These are phyloP conservation scores for Neurospora terricola DNA, from an alignment of 495 filamentous ascomycete species.

Conservation along the genomic window DNA sequence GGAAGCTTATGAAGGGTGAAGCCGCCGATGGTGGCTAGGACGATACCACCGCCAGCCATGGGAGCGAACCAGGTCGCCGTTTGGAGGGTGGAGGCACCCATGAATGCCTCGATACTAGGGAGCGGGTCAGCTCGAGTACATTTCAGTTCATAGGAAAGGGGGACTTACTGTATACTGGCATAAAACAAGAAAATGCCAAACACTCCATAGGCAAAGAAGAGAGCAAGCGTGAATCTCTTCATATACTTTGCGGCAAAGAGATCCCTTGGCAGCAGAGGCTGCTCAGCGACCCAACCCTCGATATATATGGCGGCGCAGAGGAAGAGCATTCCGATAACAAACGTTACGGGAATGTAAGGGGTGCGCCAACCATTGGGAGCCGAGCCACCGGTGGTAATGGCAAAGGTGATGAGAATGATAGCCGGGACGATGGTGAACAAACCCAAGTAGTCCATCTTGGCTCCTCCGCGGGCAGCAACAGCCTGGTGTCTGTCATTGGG, in stretches of 20 bases:
- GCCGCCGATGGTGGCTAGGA: conserved; percentile 62
- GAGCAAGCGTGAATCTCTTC: conserved; percentile 51
- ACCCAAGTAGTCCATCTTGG: conserved; percentile 49
- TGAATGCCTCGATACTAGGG: conserved; percentile 52
- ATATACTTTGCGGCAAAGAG: conserved; percentile 68
- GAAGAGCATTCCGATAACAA: conserved; percentile 48
- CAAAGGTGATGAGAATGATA: conserved; percentile 63
- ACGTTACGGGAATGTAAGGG: conserved; percentile 57
- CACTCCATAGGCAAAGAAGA: conserved; percentile 68
- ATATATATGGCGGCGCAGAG: conserved; percentile 55
- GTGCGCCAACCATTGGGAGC: conserved; percentile 62
- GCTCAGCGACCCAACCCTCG: conserved; percentile 63
- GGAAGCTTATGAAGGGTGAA: conserved; percentile 67
- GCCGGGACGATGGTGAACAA: conserved; percentile 53
- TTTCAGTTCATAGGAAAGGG: background rate
- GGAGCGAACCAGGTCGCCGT: conserved; percentile 73
- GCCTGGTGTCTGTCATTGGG: conserved; percentile 50
- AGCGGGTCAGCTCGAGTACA: background rate
- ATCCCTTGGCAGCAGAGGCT: conserved; percentile 65
- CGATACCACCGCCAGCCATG: conserved; percentile 63
- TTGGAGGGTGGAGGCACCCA: conserved; percentile 55
- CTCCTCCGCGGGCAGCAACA: conserved; percentile 21
- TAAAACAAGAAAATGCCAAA: conserved; percentile 74
- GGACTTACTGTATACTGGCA: conserved; percentile 62
- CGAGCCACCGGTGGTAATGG: conserved; percentile 65